Percentiles rank a stretch among this genome's conserved stretches.
phyloP scores from a whole-genome alignment of 2,329 filamentous ascomycete genomes.

The Colletotrichum trifolii region DNA sequence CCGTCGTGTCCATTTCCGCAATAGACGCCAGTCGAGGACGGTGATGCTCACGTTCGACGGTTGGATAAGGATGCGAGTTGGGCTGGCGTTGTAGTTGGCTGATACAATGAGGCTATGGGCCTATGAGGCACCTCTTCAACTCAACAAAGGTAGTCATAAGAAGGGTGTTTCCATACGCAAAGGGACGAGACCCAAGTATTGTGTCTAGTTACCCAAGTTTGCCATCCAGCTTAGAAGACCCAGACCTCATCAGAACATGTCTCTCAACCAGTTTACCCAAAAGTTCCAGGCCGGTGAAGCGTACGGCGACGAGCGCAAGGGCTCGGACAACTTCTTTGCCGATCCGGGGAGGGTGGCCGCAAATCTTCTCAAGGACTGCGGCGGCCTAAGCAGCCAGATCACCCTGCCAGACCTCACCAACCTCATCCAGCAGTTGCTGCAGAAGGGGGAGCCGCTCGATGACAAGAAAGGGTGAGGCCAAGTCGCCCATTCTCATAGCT shows the following conservation, averaged over 20 bases:
- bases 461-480: conserved; percentile 61
- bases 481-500: background rate
- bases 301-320: conserved; percentile 44
- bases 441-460: conserved; percentile 57
- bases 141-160: too few species aligned
- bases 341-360: conserved; percentile 48
- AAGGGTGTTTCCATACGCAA: too few species aligned
- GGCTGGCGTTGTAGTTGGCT: too few species aligned
- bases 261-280: conserved; percentile 45
- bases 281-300: conserved; percentile 53
- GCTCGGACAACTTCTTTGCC: conserved; percentile 42
- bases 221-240: background rate
- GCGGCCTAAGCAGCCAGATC: conserved; percentile 42
- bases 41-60: too few species aligned
- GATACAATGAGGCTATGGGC: too few species aligned
- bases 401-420: conserved; percentile 43
- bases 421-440: conserved; percentile 44
- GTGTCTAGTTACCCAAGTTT: too few species aligned
- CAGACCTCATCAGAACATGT: conserved; percentile 10
- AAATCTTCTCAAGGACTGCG: conserved; percentile 47
- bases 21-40: too few species aligned
- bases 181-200: too few species aligned
- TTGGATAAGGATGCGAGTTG: too few species aligned
- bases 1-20: too few species aligned
- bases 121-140: too few species aligned